Evolutionary conservation across 2,329 filamentous ascomycete genomes (phyloP), one percentile per base, ranked within the genome.

Genomic region (Fusarium udum): DNA sequence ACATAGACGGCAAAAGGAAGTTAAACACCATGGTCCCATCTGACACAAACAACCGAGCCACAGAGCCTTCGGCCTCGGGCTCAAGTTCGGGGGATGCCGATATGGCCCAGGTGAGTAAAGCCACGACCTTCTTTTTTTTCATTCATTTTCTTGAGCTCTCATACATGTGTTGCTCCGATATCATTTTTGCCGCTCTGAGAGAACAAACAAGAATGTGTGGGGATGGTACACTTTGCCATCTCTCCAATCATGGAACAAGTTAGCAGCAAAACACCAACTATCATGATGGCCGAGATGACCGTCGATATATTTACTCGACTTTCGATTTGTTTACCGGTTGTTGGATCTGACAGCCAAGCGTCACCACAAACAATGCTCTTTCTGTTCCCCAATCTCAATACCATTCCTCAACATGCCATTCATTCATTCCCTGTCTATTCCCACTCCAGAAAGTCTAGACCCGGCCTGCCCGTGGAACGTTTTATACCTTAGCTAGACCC

Each of bases 91-190:
- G 71, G 71, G 75, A 75, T 58, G 70, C 74, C 64, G 76, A 78
- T 71, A 69, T 78, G 37, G 76, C 76, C 43, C 76, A 78, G 64
- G 76, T 78, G 43, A 72, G 75, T 75, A 43, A 49, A 42, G 34
- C 43, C 28, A 28, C 12, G 48, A 34, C 24, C 34, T 53, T 42
- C 24, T 58, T 42, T 39, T 32, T 52, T 14, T 48, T 22, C 45
- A 22, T 48, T 28, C 26, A 18, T 24, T 20, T 34, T 24, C 31
- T 51, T 14, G 48, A 34, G n/a, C 9, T 61, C 24, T 43, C 60
- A 39, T 56, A 36, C 52, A 45, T 26, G 32, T 43, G 46, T 42
- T 53, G 45, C 26, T 43, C 46, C 26, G 16, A 53, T 63, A 31
- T 57, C 22, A 36, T 52, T 49, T 49, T 55, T 64, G 57, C 24